Evolutionary conservation across 495 filamentous ascomycete genomes (phyloP), one percentile per base, ranked within the genome.

Genomic region (Trichoderma reesei): DNA sequence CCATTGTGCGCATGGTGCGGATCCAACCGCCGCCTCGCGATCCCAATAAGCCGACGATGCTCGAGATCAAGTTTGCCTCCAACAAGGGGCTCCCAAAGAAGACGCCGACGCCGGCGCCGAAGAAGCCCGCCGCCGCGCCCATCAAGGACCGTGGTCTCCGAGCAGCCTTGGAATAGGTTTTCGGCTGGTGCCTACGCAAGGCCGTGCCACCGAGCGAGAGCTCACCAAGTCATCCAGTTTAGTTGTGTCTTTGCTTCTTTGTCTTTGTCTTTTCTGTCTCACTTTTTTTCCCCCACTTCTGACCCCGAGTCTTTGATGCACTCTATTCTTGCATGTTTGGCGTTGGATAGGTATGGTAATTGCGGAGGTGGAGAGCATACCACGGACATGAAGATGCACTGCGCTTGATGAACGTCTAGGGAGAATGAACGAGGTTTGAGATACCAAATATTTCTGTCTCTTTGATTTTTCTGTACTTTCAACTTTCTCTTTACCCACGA

Each of bases 81-180:
- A 34, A 31, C 26, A 56, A 56, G 20, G 26, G 51, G 3, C 20
- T 56, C 7, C 14, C 33, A n/a, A 31, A 33, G 51, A 26, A 26
- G 26, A 26, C 26, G 26, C 1, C 26, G 26, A 26, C 26, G 26
- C 26, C 26, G 26, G 26, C 26, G 26, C 26, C 1, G 51, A 5
- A 20, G 26, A 56, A 33, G 16, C 31, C 51, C 26, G 31, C 51
- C 51, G 51, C 51, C 51, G 34, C 14, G 31, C 51, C 51, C 20
- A 56, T 56, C 51, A 56, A 56, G 51, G 51, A 56, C 51, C 51
- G 51, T 18, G 51, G 51, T 34, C 51, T 56, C 51, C 33, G 26
- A 56, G 51, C 51, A 56, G 20, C 31, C 51, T 56, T 56, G 51
- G 51, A 56, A 56, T 56, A 56, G 51, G 11, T 56, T 56, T 56